Evolutionary conservation across 176 grass and related monocot species (phyloP), one percentile per base, ranked within the genome.

Genomic region (Cymbopogon citratus): DNA sequence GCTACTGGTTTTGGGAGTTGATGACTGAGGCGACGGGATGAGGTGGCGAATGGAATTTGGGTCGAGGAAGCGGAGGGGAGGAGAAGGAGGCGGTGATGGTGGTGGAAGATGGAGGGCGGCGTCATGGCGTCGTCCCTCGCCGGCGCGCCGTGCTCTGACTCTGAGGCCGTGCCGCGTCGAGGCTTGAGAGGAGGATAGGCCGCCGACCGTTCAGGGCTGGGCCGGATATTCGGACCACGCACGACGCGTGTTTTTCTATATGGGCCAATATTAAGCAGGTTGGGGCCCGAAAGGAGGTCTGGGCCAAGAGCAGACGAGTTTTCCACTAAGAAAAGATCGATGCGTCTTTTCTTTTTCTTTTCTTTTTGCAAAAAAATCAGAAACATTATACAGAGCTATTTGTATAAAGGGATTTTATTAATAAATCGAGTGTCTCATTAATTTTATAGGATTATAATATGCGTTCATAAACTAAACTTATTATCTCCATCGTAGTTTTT

Each of bases 1-100:
- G 62, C 14, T 5, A 23, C 19, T 71, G 80, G n/a, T 84, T 81
- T 81, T 74, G 81, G 9, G 69, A 80, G 75, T 78, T 51, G 60
- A 31, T 11, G 46, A 35, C 38, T 72, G 74, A 66, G 81, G 63
- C 49, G 69, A 77, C 27, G 63, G 19, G 71, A 36, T 46, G 76
- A 56, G 67, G 51, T 59, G 67, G 73, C 24, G 72, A 29, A 46
- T 35, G 41, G 65, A 77, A 71, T 24, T 43, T 60, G 78, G 54
- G 36, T 48, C 19, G 71, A 81, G 33, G 82, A 78, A 74, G 59
- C 52, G 85, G 59, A 85, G 44, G 28, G 73, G 74, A 38, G 43
- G 74, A 11, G 75, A 69, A 0, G 43, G 74, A 18, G 65, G 74
- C 0, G 33, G 62, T 5, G 66, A n/a, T 43, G 49, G 59, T 46